Evolutionary conservation across 768 basidiomycete genomes (phyloP).

Genomic region (Leccinum uliginosum): DNA sequence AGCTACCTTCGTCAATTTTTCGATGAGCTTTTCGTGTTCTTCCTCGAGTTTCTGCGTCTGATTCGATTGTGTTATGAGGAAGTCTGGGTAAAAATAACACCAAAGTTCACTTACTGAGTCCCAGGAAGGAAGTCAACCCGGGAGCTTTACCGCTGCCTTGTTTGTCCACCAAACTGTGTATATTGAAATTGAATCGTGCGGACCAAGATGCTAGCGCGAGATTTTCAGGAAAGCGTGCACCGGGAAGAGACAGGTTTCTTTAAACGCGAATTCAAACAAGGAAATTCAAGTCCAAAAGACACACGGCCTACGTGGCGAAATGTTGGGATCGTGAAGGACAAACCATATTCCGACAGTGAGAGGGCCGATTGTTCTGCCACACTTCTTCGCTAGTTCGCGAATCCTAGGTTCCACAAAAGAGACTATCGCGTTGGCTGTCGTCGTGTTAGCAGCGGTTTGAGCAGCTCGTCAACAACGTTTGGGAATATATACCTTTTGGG

Average conservation of each 20-base stretch:
- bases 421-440: neutral
- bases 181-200: constrained; percentile 1
- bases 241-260: constrained; percentile 8
- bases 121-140: constrained; percentile 12
- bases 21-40: neutral
- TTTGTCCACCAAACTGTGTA: neutral
- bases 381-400: constrained; percentile 8
- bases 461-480: neutral
- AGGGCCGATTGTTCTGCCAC: constrained; percentile 9
- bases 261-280: neutral
- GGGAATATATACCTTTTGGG: constrained; percentile 8
- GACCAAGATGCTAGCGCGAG: constrained; percentile 15
- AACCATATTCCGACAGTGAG: constrained; percentile 19
- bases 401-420: constrained; percentile 11
- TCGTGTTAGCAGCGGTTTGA: too few relatives aligned
- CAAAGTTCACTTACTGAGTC: constrained; percentile 11
- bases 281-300: neutral
- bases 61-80: neutral
- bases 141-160: too few relatives aligned
- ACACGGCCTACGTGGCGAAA: neutral
- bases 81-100: neutral
- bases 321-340: constrained; percentile 4
- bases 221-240: constrained; percentile 12
- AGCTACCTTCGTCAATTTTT: neutral
- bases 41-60: constrained; percentile 7